Base-by-base conservation (phyloP, 148 eudicot genomes). In the Chenopodium album region DNA sequence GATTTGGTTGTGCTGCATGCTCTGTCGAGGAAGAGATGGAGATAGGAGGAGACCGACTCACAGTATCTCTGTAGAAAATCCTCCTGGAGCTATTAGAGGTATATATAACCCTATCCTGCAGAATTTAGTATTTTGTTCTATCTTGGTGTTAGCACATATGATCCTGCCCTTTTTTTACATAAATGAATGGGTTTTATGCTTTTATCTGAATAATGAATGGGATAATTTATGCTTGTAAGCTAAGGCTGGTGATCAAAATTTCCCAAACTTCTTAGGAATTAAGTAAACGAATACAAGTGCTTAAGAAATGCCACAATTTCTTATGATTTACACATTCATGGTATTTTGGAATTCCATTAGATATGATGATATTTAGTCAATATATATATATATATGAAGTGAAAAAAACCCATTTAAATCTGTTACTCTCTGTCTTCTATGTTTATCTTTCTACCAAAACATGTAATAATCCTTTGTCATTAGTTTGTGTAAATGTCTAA, bases 1-100 rank as follows among this genome's bases (percentile, higher is more conserved):
- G 78, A 80, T 87, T 28, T 2, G 89, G 47, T 79, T 90, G 50
- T 88, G 86, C 29, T 63, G 91, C 26, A 65, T 88, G 88, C 91
- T 50, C 82, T 87, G 32, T 89, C 88, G 78, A 7, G 68, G 69
- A 77, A 86, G 76, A 90, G 70, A 82, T 84, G 34, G 81, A 92
- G 71, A 73, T 82, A 77, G 75, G 56, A 78, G 14, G 76, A 26
- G 31, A 74, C 4, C 20, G 47, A 56, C 7, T 54, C 72, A 70
- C 73, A 76, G 66, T 47, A 47, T 77, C 22, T 22, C 75, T 59
- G 63, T 63, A n/a, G 73, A 84, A 80, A 50, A 80, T 84, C 73
- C 76, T 34, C 86, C 84, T 73, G 86, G 84, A 11, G 84, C 47
- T 50, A 7, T 14, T 47, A 85, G 76, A 90, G 92, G 92, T 88